Evolutionary conservation across 1,284 basidiomycete genomes (phyloP), one percentile per base, ranked within the genome.

Genomic region (Omphalotus olearius): DNA sequence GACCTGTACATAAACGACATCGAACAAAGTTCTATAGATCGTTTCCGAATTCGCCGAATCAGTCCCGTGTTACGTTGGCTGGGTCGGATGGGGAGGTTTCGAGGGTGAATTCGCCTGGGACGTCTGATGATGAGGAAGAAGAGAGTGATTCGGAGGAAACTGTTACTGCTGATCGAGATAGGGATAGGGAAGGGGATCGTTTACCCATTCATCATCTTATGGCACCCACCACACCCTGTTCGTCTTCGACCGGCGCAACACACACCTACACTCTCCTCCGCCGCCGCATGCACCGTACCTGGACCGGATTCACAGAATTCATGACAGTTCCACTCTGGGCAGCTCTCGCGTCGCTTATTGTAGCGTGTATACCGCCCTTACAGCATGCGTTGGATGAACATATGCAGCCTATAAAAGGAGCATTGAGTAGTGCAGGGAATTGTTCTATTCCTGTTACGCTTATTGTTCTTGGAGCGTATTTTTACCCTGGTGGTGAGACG

Each of bases 391-490:
- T 95, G 45, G 78, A 83, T 17, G 63, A 69, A 3, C 81, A 82
- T 56, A 68, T 88, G 62, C 72, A 75, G 38, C 85, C 90, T 0
- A 68, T 94, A 51, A 89, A 85, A 60, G 80, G 83, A 42, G 88
- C 91, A 0, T 70, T 95, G 55, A 76, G 74, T 18, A 72, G 76
- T 23, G 85, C 88, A 0, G 91, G 92, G 1, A 81, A 79, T 59
- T 94, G 91, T 62, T 91, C 89, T 0, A 87, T 98, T 57, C 94
- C 94, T 0, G 66, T 97, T 20, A 97, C 94, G 2, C 74, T 98
- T 36, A 79, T 98, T 54, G 93, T 97, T 6, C 83, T 98, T 40
- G 94, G 94, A 14, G 93, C 91, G 6, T 97, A 95, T 75, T 97
- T 97, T 68, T 86, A 89, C 64, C 69, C 62, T 1, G 60, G 63